Evolutionary conservation across 2,329 filamentous ascomycete species (phyloP), one percentile per base, ranked within the genome.

Genomic region (Colletotrichum eremochloae): DNA sequence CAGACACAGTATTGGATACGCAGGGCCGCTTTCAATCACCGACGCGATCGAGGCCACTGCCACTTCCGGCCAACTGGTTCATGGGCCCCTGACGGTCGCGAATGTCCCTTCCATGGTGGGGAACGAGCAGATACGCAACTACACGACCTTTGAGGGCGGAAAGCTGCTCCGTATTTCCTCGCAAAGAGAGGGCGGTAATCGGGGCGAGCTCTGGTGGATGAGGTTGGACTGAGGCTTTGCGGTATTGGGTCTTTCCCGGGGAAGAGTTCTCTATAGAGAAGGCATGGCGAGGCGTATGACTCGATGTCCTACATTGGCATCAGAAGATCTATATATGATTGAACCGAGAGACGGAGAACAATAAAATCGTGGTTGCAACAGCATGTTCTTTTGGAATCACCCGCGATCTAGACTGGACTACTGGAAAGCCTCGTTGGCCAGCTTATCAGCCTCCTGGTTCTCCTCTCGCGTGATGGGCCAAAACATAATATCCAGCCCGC

Each of bases 101-200:
- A 76, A 78, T 55, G 63, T 79, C 31, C 78, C 78, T 8, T 71
- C 74, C 0, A 77, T 75, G 76, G 77, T 78, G 3, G 78, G 77
- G 0, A 74, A 57, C 24, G 53, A 56, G 24, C 74, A 76, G 33
- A 33, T 42, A 18, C 68, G 76, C 29, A 76, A 77, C 63, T 77
- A 76, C 52, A 76, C 76, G 6, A 53, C 75, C 1, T 71, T 71
- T 18, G 69, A 75, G 20, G 9, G 65, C 1, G 67, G 66, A 9
- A 63, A 66, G 24, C 9, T 74, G 18, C 66, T 74, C 1, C 73
- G 58, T 8, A 74, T 74, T 36, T 44, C 67, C 1, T 71, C 70
- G 2, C 70, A 72, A 29, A 58, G 73, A 29, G 67, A 74, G 11
- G 73, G 73, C 8, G 44, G 73, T 0, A 70, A 67, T 24, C 61